These are phyloP conservation scores for Claviceps capensis DNA, from an alignment of 2,329 filamentous ascomycete genomes.

Conservation along the genomic window DNA sequence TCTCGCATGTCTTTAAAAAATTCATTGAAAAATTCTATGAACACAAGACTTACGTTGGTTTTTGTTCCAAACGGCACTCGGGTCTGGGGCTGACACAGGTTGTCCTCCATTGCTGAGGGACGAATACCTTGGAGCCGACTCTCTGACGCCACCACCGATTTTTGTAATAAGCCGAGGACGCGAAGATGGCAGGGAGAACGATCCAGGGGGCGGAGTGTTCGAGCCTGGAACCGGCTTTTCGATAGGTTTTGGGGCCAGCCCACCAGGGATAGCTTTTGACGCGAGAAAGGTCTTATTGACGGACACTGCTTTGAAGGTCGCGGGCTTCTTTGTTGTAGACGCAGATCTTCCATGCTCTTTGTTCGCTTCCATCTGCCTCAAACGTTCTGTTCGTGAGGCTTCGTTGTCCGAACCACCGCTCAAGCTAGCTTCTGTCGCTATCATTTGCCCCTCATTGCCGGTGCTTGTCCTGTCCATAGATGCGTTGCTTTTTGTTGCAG, in stretches of 20 bases:
- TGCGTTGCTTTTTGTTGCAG: conserved; percentile 30
- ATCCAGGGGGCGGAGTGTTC: conserved; percentile 30
- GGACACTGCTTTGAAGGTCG: conserved; percentile 72
- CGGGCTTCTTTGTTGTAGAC: conserved; percentile 56
- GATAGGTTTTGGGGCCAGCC: conserved; percentile 32
- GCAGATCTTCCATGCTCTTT: conserved; percentile 44
- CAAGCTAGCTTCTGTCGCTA: conserved; percentile 52
- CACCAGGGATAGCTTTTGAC: conserved; percentile 44
- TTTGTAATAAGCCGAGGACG: conserved; percentile 67
- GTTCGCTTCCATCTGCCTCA: conserved; percentile 40
- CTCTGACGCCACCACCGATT: conserved; percentile 46
- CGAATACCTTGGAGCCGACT: conserved; percentile 31
- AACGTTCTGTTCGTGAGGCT: conserved; percentile 44
- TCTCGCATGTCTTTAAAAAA: not conserved
- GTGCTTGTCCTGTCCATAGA: conserved; percentile 43
- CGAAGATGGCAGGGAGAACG: conserved; percentile 35
- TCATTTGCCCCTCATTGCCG: conserved; percentile 43
- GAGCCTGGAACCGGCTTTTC: conserved; percentile 36
- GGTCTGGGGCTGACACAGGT: conserved; percentile 49
- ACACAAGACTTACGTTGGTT: conserved; percentile 54
- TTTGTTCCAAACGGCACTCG: conserved; percentile 75
- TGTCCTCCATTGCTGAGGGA: conserved; percentile 42
- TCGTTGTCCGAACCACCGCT: conserved; percentile 70
- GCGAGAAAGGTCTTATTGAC: conserved; percentile 74
- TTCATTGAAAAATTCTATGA: too few relatives aligned